These are phyloP conservation scores for Xanthoparmelia taractica DNA, from an alignment of 495 filamentous ascomycete genomes.

Conservation along the genomic window DNA sequence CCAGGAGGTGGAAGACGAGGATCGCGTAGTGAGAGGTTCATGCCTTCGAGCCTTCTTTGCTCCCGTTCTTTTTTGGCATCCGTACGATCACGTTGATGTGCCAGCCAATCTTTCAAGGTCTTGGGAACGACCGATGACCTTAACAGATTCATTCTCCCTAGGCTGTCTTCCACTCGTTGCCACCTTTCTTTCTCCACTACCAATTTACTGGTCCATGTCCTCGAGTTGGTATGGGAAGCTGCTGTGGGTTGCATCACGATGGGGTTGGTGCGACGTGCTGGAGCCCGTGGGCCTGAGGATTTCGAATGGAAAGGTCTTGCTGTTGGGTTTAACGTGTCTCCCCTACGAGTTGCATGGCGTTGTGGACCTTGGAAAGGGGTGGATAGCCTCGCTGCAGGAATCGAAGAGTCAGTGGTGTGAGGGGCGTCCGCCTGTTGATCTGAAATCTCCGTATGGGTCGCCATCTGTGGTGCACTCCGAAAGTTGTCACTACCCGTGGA, in stretches of 20 bases:
- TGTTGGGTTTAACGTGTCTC: background rate
- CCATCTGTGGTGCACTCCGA: background rate
- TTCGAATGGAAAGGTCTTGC: background rate
- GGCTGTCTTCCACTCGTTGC: constrained; percentile 15
- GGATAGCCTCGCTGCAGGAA: background rate
- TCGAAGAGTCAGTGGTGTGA: background rate
- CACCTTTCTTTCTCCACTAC: constrained; percentile 25
- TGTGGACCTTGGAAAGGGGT: background rate
- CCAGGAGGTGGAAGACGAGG: constrained; percentile 2
- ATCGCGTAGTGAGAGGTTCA: background rate
- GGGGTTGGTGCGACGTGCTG: background rate
- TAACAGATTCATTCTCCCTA: constrained; percentile 20
- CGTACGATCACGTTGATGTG: constrained; percentile 14
- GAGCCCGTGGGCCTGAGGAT: background rate
- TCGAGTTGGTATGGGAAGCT: constrained; percentile 24
- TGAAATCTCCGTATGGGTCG: background rate
- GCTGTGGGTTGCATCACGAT: background rate
- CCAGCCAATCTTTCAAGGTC: constrained; percentile 24
- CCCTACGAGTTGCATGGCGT: no score
- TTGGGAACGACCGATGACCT: constrained; percentile 25
- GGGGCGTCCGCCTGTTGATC: background rate
- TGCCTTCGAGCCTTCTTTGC: background rate
- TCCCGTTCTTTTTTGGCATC: constrained; percentile 10
- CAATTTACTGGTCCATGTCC: constrained; percentile 25
- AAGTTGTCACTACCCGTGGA: background rate